Evolutionary conservation across 2,329 filamentous ascomycete genomes (phyloP), one percentile per base, ranked within the genome.

Genomic region (Cladosporium sp.): DNA sequence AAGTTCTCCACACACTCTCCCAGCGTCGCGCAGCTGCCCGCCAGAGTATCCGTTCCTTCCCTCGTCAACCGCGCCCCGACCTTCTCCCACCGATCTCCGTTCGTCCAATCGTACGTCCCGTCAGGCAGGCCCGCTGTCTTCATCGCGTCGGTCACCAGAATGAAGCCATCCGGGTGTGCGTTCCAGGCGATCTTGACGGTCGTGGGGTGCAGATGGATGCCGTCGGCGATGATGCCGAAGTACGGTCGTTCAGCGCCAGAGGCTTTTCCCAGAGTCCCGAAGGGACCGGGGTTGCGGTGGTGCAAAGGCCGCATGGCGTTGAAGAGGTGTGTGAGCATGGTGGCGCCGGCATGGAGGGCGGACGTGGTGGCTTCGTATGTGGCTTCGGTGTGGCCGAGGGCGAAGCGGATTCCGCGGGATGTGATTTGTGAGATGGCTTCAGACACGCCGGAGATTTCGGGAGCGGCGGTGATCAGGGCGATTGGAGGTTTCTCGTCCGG

Each of bases 131-230:
- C 91, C 17, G 88, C 85, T 13, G 95, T 78, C 58, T 88, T 84
- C 89, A 95, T 95, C 4, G 90, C 90, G 68, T 96, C 91, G 0
- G 91, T 96, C 39, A 96, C 90, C 5, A 96, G 80, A 54, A 96
- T 86, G 62, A 93, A 84, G 1, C 91, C 91, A 4, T 85, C 80
- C 0, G 89, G 89, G 63, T 96, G 88, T 0, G 89, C 85, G 58
- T 88, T 88, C 73, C 85, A 95, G 1, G 91, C 90, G 54, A 96
- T 92, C 68, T 90, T 91, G 69, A 96, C 83, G 0, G 87, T 88
- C 1, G 89, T 91, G 0, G 89, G 88, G 61, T 96, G 90, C 27
- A 96, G 75, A 66, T 96, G 91, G 55, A 95, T 89, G 17, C 91
- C 91, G 64, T 96, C 91, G 3, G 88, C 83, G 54, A 96, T 96